A percentile compares a stretch with the other conserved stretches of the same genome.
Conservation (phyloP, 192 early-diverging fungal genomes). For the Gamsiella multidivaricata region DNA sequence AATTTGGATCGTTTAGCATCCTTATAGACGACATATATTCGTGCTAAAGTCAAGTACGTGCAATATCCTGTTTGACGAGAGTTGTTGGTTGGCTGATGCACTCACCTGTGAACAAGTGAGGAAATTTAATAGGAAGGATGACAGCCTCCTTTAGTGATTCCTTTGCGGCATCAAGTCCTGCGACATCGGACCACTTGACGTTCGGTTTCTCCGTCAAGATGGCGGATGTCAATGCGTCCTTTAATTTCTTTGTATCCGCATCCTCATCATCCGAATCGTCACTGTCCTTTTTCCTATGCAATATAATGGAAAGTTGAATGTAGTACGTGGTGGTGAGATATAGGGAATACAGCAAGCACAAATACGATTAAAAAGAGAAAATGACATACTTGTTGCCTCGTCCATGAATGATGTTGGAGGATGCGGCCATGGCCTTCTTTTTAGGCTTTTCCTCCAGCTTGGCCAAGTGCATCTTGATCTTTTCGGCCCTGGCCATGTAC, state of each 20-base stretch:
- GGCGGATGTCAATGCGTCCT: constrained; percentile 66
- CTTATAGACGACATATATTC: too few relatives aligned
- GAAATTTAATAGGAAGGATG: constrained; percentile 97
- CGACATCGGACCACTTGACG: constrained; percentile 96
- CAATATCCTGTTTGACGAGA: too few relatives aligned
- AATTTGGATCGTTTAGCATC: not conserved
- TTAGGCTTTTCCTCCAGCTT: constrained; percentile 76
- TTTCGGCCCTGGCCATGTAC: constrained; percentile 93
- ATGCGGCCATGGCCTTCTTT: constrained; percentile 73
- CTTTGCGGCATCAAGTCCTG: constrained; percentile 94
- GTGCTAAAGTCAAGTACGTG: too few relatives aligned
- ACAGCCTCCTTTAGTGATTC: constrained; percentile 98
- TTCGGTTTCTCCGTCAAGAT: constrained; percentile 97
- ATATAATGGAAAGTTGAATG: too few relatives aligned
- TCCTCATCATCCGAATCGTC: constrained; percentile 60
- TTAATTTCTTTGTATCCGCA: constrained; percentile 60
- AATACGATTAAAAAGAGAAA: too few relatives aligned
- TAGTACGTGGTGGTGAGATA: too few relatives aligned
- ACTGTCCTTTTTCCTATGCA: constrained; percentile 60
- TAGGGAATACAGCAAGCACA: too few relatives aligned
- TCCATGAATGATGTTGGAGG: constrained; percentile 47
- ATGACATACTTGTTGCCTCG: constrained; percentile 42
- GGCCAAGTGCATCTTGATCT: constrained; percentile 87
- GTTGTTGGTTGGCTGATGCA: not conserved
- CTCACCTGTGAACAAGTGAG: constrained; percentile 90